These are phyloP conservation scores for Alternaria triticimaculans DNA, from an alignment of 2,329 filamentous ascomycete genomes.

Conservation along the genomic window DNA sequence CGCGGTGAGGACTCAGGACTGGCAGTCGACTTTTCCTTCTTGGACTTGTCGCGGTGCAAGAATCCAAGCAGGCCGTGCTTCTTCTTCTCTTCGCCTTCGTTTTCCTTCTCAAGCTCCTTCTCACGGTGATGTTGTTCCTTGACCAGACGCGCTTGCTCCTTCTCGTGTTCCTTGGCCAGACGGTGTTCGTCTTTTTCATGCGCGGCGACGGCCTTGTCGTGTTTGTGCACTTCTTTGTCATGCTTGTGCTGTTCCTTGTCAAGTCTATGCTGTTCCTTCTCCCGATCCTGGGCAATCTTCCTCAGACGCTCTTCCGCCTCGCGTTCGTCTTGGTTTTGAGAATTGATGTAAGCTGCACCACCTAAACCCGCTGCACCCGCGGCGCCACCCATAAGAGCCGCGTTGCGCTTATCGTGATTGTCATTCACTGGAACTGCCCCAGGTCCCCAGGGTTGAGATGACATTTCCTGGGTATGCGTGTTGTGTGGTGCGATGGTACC, in stretches of 20 bases:
- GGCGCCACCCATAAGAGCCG: constrained; percentile 30
- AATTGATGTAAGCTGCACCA: constrained; percentile 38
- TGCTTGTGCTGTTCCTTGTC: constrained; percentile 28
- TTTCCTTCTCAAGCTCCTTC: constrained; percentile 25
- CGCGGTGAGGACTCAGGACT: constrained; percentile 26
- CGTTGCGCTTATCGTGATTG: constrained; percentile 36
- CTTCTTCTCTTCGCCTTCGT: constrained; percentile 43
- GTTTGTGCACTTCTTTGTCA: constrained; percentile 25
- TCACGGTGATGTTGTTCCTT: constrained; percentile 26
- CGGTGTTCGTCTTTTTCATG: constrained; percentile 28
- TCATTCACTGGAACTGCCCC: constrained; percentile 21
- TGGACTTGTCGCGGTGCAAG: constrained; percentile 52
- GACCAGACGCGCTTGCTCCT: constrained; percentile 18
- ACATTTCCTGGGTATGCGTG: constrained; percentile 32
- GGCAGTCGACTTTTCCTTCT: constrained; percentile 33
- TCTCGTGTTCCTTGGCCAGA: constrained; percentile 9
- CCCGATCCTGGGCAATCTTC: constrained; percentile 19
- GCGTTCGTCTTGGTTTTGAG: constrained; percentile 39
- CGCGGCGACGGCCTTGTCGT: constrained; percentile 16
- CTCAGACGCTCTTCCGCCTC: constrained; percentile 35
- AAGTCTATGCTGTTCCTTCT: constrained; percentile 26
- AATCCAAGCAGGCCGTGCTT: constrained; percentile 50
- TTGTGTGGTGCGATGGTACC: constrained; percentile 18
- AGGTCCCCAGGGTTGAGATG: constrained; percentile 27
- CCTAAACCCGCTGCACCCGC: constrained; percentile 31